Evolutionary conservation across 2,329 filamentous ascomycete genomes (phyloP), one percentile per base, ranked within the genome.

Genomic region (Lithohypha guttulata): DNA sequence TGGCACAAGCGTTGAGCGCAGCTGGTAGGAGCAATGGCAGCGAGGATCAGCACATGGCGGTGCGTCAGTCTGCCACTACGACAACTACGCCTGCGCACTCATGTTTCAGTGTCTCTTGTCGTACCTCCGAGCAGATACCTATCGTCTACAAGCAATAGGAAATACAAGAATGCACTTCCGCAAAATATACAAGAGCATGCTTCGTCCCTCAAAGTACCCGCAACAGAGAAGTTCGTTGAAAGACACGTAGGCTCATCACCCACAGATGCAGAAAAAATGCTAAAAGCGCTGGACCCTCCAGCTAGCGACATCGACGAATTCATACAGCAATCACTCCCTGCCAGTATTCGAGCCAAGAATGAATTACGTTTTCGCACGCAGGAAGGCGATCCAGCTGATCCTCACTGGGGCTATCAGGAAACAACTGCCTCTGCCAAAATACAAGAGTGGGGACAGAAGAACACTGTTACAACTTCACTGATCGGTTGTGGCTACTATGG

Each of bases 191-290:
- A 36, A 36, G 34, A 36, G 34, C 9, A 11, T 13, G 34, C 27
- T 15, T 36, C 34, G 8, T 26, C 34, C 3, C 11, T 10, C 3
- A 9, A n/a, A 11, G 17, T 36, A 25, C 13, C 13, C n/a, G 14
- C 20, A 25, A 34, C 20, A 5, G 30, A 40, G 26, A 23, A 41
- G 10, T 51, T 51, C 36, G 46, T 45, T 40, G 73, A 81, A 42
- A 77, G 89, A 34, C 89, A 95, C 63, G 93, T 95, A 94, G 42
- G 85, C 89, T 46, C 91, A 87, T 62, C 95, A 83, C 52, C 95
- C 89, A 51, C 85, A 77, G 61, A 98, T 94, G 43, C 89, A 80
- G 42, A 95, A 69, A 38, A 74, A 54, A 95, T 96, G 89, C 76
- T 95, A 43, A 74, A 79, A 52, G 71, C 72, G 1, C 69, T 96